Percentiles rank a stretch among this genome's conserved stretches.
Evolutionary conservation across 805 yeast genomes (phyloP).

Genomic region (Gaillardinia entomophila): DNA sequence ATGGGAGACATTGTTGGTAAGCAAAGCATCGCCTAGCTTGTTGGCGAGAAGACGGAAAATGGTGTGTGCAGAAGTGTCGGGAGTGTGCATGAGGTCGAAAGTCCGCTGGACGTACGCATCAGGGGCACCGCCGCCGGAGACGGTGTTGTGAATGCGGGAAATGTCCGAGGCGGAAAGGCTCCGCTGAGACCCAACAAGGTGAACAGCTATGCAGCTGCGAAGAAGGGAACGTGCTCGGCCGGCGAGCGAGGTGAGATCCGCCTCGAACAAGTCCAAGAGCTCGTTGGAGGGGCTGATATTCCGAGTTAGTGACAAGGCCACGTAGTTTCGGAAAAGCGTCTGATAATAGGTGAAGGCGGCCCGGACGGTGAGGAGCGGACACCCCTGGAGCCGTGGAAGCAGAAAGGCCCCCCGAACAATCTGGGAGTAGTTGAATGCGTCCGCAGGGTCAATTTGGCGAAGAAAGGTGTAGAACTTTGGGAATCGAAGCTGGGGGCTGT

Average conservation of each 20-base stretch:
- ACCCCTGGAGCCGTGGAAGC: background rate
- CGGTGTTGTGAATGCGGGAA: background rate
- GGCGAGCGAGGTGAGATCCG: background rate
- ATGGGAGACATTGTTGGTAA: background rate
- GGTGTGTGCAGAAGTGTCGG: background rate
- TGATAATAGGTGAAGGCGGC: background rate
- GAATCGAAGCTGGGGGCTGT: slow-evolving; percentile 18
- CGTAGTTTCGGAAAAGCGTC: background rate
- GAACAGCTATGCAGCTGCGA: no score
- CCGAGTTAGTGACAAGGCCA: no score
- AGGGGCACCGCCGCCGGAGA: background rate
- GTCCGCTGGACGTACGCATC: background rate
- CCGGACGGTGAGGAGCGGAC: background rate
- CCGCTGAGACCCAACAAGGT: background rate
- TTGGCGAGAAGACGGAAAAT: background rate
- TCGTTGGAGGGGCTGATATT: background rate
- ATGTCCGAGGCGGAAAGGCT: background rate
- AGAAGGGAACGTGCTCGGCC: background rate
- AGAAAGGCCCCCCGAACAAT: background rate
- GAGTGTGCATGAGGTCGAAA: no score
- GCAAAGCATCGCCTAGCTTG: background rate
- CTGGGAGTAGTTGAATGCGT: background rate
- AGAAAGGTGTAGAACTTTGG: slow-evolving; percentile 18
- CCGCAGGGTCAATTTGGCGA: background rate
- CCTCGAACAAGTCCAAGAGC: background rate